Percentiles rank a stretch among this genome's conserved stretches.
Evolutionary conservation across 345 rosid species (phyloP).

Genomic region (Citrus mangshanensis): DNA sequence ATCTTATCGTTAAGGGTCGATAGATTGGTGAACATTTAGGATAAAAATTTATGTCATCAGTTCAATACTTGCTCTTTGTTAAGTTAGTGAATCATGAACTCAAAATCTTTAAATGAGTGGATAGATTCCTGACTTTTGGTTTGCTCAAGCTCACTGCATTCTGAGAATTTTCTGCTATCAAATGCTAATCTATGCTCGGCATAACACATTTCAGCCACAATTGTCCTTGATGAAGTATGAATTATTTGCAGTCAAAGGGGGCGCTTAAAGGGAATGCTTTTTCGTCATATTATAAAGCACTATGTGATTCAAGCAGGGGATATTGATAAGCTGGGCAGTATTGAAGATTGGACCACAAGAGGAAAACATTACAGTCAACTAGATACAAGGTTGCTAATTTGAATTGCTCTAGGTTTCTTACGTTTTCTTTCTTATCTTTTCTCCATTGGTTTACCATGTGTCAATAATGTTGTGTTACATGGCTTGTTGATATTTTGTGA

Average conservation of each 20-base stretch:
- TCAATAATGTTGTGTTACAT: neutral
- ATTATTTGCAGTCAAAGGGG: slow-evolving; percentile 53
- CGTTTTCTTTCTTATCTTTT: neutral
- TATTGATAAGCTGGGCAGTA: slow-evolving; percentile 27
- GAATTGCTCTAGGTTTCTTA: slow-evolving; percentile 1
- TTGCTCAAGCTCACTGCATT: slow-evolving; percentile 1
- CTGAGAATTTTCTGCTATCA: neutral
- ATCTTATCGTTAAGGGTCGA: neutral
- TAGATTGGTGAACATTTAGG: neutral
- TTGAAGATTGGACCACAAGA: slow-evolving; percentile 59
- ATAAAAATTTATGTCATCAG: neutral
- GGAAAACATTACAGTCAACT: slow-evolving; percentile 38
- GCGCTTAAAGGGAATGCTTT: slow-evolving; percentile 59
- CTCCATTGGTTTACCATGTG: neutral
- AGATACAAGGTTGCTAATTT: slow-evolving; percentile 36
- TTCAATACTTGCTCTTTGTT: neutral
- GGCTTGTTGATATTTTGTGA: neutral
- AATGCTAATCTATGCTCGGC: neutral
- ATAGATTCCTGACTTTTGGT: neutral
- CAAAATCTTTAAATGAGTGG: neutral
- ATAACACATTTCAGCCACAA: neutral
- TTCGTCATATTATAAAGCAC: slow-evolving; percentile 55
- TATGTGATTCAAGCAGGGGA: slow-evolving; percentile 60
- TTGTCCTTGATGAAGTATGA: slow-evolving; percentile 6
- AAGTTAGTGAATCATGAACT: neutral